These are phyloP conservation scores for Exophiala sideris DNA, from an alignment of 2,329 filamentous ascomycete species.

Conservation along the genomic window DNA sequence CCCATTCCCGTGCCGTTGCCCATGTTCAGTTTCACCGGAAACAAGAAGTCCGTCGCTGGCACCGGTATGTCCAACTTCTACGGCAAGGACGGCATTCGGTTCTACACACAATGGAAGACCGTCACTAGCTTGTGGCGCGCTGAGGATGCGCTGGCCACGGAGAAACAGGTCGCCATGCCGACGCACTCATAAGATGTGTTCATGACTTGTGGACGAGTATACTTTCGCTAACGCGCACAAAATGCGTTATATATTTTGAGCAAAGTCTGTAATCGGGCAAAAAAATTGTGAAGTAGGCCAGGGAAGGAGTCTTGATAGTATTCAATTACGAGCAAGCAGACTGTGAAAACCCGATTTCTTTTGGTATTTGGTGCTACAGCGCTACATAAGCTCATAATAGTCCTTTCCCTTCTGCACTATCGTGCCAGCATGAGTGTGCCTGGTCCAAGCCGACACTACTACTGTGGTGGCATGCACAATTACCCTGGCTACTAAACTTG, in stretches of 20 bases:
- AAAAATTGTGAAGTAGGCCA: too few species aligned
- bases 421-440: not conserved
- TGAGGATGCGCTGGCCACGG: slow-evolving; percentile 78
- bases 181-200: slow-evolving; percentile 45
- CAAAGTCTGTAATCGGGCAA: too few species aligned
- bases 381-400: slow-evolving; percentile 11
- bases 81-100: slow-evolving; percentile 84
- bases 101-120: slow-evolving; percentile 97
- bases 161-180: slow-evolving; percentile 88
- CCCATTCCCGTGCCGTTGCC: slow-evolving; percentile 62
- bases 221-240: too few species aligned
- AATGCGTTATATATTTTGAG: not conserved
- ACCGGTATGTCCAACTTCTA: slow-evolving; percentile 94
- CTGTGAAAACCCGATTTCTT: too few species aligned
- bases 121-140: slow-evolving; percentile 88
- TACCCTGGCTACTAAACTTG: too few species aligned
- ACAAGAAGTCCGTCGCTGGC: slow-evolving; percentile 88
- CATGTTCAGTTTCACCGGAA: slow-evolving; percentile 64
- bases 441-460: not conserved
- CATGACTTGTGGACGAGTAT: not conserved
- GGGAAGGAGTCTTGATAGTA: too few species aligned
- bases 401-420: not conserved
- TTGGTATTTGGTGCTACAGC: not conserved
- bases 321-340: too few species aligned
- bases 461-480: not conserved